Percentiles rank a stretch among this genome's conserved stretches.
These are phyloP conservation scores for Dalechampia spathulata DNA, from an alignment of 441 rosid genomes.

Conservation along the genomic window DNA sequence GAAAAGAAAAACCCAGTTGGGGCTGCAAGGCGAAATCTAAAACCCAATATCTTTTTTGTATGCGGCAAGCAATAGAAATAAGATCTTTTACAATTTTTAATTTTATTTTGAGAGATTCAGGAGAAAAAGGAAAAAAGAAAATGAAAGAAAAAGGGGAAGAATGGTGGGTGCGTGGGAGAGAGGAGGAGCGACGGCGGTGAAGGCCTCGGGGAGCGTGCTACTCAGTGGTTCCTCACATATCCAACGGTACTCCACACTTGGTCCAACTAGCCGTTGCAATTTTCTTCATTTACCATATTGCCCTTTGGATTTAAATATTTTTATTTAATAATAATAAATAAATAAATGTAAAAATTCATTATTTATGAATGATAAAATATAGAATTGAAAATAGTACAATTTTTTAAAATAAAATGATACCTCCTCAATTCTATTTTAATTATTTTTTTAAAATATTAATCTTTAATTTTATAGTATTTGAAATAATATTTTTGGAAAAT, in stretches of 20 bases:
- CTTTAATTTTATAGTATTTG: too few relatives aligned
- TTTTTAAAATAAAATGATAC: too few relatives aligned
- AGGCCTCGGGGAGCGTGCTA: slow-evolving; percentile 13
- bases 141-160: background rate
- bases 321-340: too few relatives aligned
- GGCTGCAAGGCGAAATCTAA: background rate
- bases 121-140: too few relatives aligned
- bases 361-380: too few relatives aligned
- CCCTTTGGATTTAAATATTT: background rate
- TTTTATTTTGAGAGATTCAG: too few relatives aligned
- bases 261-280: slow-evolving; percentile 20
- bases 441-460: background rate
- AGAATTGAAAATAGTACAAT: too few relatives aligned
- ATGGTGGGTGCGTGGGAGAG: too few relatives aligned
- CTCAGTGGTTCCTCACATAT: background rate
- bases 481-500: too few relatives aligned
- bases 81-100: too few relatives aligned
- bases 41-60: background rate
- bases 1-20: too few relatives aligned
- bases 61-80: background rate
- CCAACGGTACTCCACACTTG: slow-evolving; percentile 3
- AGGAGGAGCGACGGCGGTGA: background rate
- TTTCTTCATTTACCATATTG: background rate
- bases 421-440: background rate
- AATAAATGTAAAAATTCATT: too few relatives aligned